A percentile compares a stretch with the other conserved stretches of the same genome.
Conservation (phyloP, 805 yeast genomes). For the Dipodascus geniculatus region DNA sequence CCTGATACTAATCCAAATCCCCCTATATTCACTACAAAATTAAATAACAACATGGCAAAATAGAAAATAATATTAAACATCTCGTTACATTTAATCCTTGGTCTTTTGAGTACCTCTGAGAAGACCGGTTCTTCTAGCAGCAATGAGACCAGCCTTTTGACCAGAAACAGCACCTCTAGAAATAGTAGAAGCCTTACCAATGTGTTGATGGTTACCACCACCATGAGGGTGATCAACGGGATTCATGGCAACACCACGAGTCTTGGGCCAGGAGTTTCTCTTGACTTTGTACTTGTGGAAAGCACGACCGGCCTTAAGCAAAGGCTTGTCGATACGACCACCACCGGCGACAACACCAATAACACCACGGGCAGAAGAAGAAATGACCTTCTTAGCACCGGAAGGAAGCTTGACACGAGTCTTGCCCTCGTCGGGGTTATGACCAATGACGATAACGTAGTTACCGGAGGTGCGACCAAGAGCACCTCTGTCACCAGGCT, state of each 20-base stretch:
- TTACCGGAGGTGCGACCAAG: constrained; percentile 98
- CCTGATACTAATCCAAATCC: too few species aligned
- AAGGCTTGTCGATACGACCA: constrained; percentile 99
- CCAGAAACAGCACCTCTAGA: constrained; percentile 99
- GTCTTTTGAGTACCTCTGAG: constrained; percentile 98
- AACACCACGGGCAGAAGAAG: constrained; percentile 97
- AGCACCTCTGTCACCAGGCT: constrained; percentile 99
- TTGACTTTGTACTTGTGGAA: constrained; percentile 99
- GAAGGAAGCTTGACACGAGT: constrained; percentile 99
- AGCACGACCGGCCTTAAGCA: constrained; percentile 99
- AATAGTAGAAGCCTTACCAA: constrained; percentile 99
- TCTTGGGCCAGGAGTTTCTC: constrained; percentile 99
- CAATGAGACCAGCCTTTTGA: constrained; percentile 99
- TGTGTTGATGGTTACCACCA: constrained; percentile 99
- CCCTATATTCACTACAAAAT: too few species aligned
- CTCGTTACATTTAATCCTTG: constrained; percentile 41
- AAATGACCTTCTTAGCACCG: constrained; percentile 94
- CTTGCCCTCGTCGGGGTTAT: constrained; percentile 98
- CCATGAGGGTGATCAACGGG: constrained; percentile 99
- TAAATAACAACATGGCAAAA: not conserved
- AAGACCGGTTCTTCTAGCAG: constrained; percentile 99
- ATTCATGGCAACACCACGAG: constrained; percentile 99
- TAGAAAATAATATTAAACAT: constrained; percentile 1
- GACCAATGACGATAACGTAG: constrained; percentile 98
- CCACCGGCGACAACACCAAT: constrained; percentile 99